Base-by-base conservation (phyloP, 306 rosid genomes). In the Vigna reflexopilosa region DNA sequence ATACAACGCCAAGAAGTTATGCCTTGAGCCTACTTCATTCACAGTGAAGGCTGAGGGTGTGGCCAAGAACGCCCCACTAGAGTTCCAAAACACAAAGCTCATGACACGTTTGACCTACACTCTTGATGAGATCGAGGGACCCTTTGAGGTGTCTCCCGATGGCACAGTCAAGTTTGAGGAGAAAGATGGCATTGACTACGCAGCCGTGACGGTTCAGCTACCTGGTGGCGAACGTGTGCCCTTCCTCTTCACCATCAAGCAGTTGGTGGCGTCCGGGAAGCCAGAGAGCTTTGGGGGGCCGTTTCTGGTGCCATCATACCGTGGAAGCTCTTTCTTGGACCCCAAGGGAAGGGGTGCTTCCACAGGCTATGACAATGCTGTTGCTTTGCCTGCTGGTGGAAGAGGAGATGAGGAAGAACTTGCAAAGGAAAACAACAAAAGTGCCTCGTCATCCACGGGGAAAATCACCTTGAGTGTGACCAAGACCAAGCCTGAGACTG, bases 261-360 rank as follows among this genome's bases (percentile, higher is more conserved):
- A 93, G 71, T 68, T 93, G 74, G 99, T 94, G 45, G 98, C 98
- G 36, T 86, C 98, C 0, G 98, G 98, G 11, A 94, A 92, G 22
- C 98, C 98, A 0, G 89, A 92, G 0, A 83, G 45, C 45, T 90
- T 95, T 17, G 3, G 90, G 0, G 98, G 98, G 1, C 86, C 89
- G 78, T 92, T 77, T 75, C 59, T 95, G 11, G 98, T 95, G 0
- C 98, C 98, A 0, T 95, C 98, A 0, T 95, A 95, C 92, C 91
- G 98, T 9, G 98, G 98, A 8, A 64, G 86, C 6, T 94, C 98
- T 5, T 94, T 94, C 93, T 87, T 94, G 91, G 98, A 94, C 93
- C 98, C 98, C 67, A 94, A 94, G 94, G 98, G 98, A 70, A 85
- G 98, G 26, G 98, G 98, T 79, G 98, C 97, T 2, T 94, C 98